These are phyloP conservation scores for Phytopythium delawarense DNA, from an alignment of 352 stramenopile genomes.

Conservation along the genomic window DNA sequence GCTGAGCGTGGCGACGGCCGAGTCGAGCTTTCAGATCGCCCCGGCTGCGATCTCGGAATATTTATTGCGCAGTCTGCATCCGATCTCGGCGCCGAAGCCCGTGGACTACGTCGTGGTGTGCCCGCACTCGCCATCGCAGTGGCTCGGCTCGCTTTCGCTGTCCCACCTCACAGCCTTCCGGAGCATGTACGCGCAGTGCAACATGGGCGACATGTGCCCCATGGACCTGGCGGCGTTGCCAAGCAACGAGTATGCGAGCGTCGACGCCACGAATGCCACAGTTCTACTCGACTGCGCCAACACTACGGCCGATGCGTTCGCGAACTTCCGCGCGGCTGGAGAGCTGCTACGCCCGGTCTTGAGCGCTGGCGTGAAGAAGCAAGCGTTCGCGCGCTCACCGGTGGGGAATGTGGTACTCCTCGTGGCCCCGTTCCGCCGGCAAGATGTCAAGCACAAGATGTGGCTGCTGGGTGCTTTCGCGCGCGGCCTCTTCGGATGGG, in stretches of 20 bases:
- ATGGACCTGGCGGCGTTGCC: conserved; percentile 42
- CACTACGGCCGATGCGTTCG: conserved; percentile 49
- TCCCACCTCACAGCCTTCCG: conserved; percentile 72
- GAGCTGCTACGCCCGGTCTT: conserved; percentile 51
- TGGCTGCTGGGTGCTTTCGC: conserved; percentile 65
- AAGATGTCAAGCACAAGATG: conserved; percentile 69
- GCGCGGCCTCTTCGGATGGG: conserved; percentile 46
- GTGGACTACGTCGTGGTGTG: conserved; percentile 75
- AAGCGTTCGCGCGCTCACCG: conserved; percentile 57
- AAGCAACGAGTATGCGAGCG: conserved; percentile 31
- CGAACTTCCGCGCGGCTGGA: conserved; percentile 55
- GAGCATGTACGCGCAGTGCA: conserved; percentile 61
- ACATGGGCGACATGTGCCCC: conserved; percentile 61
- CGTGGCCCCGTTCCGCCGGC: conserved; percentile 57
- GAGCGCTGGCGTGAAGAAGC: conserved; percentile 43
- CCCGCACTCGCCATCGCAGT: conserved; percentile 61
- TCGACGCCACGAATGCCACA: conserved; percentile 49
- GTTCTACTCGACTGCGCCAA: conserved; percentile 57
- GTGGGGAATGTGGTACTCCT: conserved; percentile 69
- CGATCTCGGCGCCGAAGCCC: conserved; percentile 53
- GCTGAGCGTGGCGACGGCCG: conserved; percentile 48
- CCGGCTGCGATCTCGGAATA: conserved; percentile 66
- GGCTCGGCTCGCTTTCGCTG: conserved; percentile 60
- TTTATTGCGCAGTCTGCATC: conserved; percentile 68
- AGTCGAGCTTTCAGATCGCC: conserved; percentile 49